These are phyloP conservation scores for Trichoderma orchidacearum DNA, from an alignment of 495 filamentous ascomycete genomes.

Conservation along the genomic window DNA sequence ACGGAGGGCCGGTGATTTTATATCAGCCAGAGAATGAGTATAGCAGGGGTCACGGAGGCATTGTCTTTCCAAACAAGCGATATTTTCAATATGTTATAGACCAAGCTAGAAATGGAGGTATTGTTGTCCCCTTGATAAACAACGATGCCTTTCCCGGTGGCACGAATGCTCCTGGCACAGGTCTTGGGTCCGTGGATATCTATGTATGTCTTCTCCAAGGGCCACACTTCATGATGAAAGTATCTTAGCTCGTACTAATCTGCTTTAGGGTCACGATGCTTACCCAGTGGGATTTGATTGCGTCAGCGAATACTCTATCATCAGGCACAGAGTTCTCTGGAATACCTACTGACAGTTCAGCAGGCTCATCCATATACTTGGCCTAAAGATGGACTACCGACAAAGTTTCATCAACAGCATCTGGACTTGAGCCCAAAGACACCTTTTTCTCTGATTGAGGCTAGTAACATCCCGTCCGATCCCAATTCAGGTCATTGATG, in stretches of 20 bases:
- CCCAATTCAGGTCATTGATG: too few species aligned
- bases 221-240: not conserved
- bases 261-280: not conserved
- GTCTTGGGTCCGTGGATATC: not conserved
- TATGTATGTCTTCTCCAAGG: not conserved
- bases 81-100: slow-evolving; percentile 40
- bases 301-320: slow-evolving; percentile 22
- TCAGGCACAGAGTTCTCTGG: slow-evolving; percentile 21
- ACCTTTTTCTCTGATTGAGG: slow-evolving; percentile 53
- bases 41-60: slow-evolving; percentile 29
- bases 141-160: slow-evolving; percentile 24
- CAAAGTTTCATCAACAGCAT: slow-evolving; percentile 16
- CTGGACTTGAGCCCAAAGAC: slow-evolving; percentile 32
- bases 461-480: slow-evolving; percentile 20
- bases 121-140: slow-evolving; percentile 35
- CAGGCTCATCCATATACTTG: slow-evolving; percentile 27
- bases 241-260: not conserved
- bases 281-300: slow-evolving; percentile 35
- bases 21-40: slow-evolving; percentile 42
- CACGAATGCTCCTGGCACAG: not conserved
- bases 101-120: slow-evolving; percentile 30
- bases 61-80: slow-evolving; percentile 1
- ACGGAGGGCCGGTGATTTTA: slow-evolving; percentile 41
- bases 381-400: slow-evolving; percentile 24
- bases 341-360: slow-evolving; percentile 7